A percentile compares a stretch with the other conserved stretches of the same genome.
phyloP scores from a whole-genome alignment of 2,329 filamentous ascomycete genomes.

The Sclerotinia glacialis region DNA sequence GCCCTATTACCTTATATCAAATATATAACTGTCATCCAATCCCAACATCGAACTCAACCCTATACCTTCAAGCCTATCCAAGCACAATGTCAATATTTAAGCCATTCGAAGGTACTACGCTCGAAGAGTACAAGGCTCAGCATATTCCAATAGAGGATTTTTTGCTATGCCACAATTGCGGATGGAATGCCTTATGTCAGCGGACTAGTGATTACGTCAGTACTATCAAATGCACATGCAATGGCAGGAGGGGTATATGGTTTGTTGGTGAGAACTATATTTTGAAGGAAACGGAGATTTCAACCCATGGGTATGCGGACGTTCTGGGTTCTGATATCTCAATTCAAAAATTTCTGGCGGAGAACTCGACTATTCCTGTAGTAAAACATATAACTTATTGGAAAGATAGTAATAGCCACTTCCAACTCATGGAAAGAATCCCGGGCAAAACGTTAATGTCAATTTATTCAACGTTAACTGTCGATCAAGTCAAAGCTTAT shows the following conservation, averaged over 20 bases:
- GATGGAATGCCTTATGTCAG: not conserved
- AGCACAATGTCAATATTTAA: not conserved
- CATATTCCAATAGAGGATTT: not conserved
- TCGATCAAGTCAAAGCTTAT: not conserved
- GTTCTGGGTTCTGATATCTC: not conserved
- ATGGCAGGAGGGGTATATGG: not conserved
- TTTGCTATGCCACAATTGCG: conserved; percentile 1
- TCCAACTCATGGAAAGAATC: not conserved
- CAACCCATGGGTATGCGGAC: too few species aligned
- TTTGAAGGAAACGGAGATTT: not conserved
- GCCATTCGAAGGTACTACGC: not conserved
- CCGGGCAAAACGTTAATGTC: not conserved
- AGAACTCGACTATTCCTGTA: not conserved
- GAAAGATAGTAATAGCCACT: not conserved
- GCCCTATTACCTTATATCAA: too few species aligned
- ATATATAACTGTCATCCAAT: not conserved
- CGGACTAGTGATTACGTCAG: not conserved
- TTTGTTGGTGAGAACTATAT: not conserved
- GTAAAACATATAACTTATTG: not conserved
- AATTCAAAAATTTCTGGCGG: not conserved
- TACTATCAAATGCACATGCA: not conserved
- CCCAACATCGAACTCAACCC: not conserved
- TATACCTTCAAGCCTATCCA: not conserved
- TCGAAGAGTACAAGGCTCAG: not conserved
- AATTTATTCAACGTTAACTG: accelerated